Evolutionary conservation across 768 basidiomycete genomes (phyloP).

Genomic region (Tylopilus balloui): DNA sequence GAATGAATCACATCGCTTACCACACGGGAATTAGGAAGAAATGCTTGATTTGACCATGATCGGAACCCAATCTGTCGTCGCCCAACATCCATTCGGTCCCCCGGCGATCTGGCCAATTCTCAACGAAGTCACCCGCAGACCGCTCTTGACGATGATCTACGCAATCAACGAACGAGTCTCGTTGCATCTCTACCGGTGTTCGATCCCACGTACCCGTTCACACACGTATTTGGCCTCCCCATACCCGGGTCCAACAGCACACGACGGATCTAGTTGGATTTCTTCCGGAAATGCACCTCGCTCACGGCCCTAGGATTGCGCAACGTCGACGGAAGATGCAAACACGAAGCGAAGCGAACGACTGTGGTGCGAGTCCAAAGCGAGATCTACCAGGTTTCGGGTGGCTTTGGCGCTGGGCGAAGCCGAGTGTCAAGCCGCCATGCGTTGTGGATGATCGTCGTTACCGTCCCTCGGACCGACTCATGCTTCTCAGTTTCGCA

Average conservation of each 20-base stretch:
- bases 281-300: constrained; percentile 27
- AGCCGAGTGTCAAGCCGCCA: constrained; percentile 16
- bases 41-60: constrained; percentile 29
- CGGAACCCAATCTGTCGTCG: constrained; percentile 14
- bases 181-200: neutral
- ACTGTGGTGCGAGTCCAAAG: constrained; percentile 24
- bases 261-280: constrained; percentile 23
- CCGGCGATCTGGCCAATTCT: constrained; percentile 35
- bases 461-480: neutral
- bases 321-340: constrained; percentile 20
- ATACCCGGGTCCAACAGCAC: constrained; percentile 34
- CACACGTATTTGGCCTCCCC: constrained; percentile 36
- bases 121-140: constrained; percentile 21
- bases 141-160: constrained; percentile 27
- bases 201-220: neutral
- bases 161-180: neutral
- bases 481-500: neutral
- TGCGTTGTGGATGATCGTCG: neutral
- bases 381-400: constrained; percentile 31
- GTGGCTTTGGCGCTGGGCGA: constrained; percentile 32
- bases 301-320: constrained; percentile 21
- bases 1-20: constrained; percentile 20
- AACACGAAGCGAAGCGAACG: constrained; percentile 20
- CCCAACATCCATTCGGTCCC: constrained; percentile 33
- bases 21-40: constrained; percentile 28